These are phyloP conservation scores for Medicago arabica DNA, from an alignment of 306 rosid genomes.

Conservation along the genomic window DNA sequence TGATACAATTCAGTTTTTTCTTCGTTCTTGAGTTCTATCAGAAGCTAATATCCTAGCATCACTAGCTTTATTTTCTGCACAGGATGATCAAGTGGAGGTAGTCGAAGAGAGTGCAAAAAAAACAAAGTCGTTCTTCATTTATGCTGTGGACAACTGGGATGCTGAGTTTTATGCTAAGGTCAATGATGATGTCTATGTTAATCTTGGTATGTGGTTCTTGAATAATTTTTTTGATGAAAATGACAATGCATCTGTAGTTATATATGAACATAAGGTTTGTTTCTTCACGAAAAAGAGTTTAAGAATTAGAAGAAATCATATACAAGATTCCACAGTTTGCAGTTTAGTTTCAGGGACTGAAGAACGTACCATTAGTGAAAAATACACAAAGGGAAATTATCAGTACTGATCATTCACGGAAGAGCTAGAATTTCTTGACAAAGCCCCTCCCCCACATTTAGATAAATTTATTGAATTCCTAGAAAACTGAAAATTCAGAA, in stretches of 20 bases:
- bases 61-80: constrained; percentile 41
- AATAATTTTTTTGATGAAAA: constrained; percentile 39
- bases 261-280: constrained; percentile 23
- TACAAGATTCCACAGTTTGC: not conserved
- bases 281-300: constrained; percentile 6
- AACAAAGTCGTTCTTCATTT: constrained; percentile 61
- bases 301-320: constrained; percentile 28
- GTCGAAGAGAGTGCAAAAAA: constrained; percentile 56
- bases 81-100: constrained; percentile 73
- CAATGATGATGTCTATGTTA: constrained; percentile 72
- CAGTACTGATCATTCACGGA: constrained; percentile 13
- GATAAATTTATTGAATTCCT: not conserved
- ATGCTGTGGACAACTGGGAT: constrained; percentile 69
- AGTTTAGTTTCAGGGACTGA: not conserved
- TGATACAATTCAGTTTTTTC: not conserved
- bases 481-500: not conserved
- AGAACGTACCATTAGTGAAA: not conserved
- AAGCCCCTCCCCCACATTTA: constrained; percentile 14
- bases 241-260: constrained; percentile 1
- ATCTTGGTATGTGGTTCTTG: constrained; percentile 67
- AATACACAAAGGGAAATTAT: constrained; percentile 7
- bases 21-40: not conserved
- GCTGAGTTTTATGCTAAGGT: constrained; percentile 72
- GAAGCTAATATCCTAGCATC: not conserved
- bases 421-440: constrained; percentile 6